phyloP scores from a whole-genome alignment of 2,329 filamentous ascomycete species.

The Cladosporium sp. region DNA sequence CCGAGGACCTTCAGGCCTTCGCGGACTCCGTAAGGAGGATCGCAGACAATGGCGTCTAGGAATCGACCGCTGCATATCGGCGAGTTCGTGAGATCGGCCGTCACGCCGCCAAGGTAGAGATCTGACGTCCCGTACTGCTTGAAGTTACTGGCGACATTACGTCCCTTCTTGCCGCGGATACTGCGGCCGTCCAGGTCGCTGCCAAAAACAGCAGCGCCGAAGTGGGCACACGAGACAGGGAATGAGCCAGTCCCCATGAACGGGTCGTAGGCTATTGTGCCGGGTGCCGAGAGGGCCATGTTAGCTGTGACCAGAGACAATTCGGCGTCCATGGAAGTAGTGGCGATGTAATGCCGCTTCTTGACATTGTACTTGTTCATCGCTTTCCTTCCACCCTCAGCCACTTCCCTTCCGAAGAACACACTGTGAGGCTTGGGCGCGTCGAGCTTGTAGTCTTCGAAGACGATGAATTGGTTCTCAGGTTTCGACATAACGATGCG shows the following conservation, averaged over 20 bases:
- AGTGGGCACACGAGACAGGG: conserved; percentile 81
- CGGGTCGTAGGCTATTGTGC: conserved; percentile 85
- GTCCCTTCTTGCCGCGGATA: conserved; percentile 63
- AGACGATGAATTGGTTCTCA: conserved; percentile 69
- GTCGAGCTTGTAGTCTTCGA: conserved; percentile 68
- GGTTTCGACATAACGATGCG: conserved; percentile 69
- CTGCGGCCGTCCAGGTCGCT: conserved; percentile 91
- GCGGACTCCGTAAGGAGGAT: conserved; percentile 91
- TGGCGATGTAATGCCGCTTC: conserved; percentile 87
- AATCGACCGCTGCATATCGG: conserved; percentile 54
- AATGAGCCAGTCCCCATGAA: conserved; percentile 96
- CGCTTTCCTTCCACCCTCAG: conserved; percentile 58
- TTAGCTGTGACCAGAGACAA: conserved; percentile 88
- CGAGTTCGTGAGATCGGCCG: conserved; percentile 81
- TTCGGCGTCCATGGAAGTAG: conserved; percentile 96
- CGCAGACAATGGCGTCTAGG: conserved; percentile 88
- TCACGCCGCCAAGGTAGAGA: conserved; percentile 69
- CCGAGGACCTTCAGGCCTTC: conserved; percentile 88
- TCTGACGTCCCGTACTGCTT: conserved; percentile 67
- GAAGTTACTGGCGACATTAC: conserved; percentile 66
- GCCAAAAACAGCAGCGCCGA: conserved; percentile 75
- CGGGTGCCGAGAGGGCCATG: conserved; percentile 72
- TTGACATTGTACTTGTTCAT: conserved; percentile 79
- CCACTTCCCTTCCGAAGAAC: conserved; percentile 68
- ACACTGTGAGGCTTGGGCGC: conserved; percentile 52